phyloP scores from a whole-genome alignment of 2,329 filamentous ascomycete species.

The Akanthomyces uredinophilus region DNA sequence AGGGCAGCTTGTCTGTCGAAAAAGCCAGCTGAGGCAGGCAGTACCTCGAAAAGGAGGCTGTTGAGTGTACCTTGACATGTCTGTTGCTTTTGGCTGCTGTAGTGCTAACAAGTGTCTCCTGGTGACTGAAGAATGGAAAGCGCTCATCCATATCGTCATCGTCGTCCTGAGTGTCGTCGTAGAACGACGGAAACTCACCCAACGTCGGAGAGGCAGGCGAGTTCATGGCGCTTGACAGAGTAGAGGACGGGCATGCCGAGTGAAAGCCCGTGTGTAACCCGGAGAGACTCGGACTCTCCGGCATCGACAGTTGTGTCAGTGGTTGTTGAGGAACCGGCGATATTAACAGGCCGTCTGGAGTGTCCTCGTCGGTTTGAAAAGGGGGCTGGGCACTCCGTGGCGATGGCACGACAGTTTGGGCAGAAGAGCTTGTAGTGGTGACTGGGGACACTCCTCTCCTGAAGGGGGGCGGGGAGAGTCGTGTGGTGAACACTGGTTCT shows the following conservation, averaged over 20 bases:
- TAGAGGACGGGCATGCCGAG: background rate
- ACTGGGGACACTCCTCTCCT: background rate
- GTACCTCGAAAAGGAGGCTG: conserved; percentile 5
- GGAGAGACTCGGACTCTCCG: background rate
- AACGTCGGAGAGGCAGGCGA: conserved; percentile 5
- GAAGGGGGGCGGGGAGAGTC: conserved; percentile 10
- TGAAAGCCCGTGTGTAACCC: background rate
- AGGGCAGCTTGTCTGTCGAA: background rate
- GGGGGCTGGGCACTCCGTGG: background rate
- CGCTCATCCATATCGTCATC: conserved; percentile 4
- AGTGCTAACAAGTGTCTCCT: background rate
- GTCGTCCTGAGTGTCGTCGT: background rate
- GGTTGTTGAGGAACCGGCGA: background rate
- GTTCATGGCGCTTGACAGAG: conserved; percentile 4
- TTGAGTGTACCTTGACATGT: background rate
- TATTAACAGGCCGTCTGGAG: background rate
- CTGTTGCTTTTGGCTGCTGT: background rate
- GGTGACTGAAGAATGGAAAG: background rate
- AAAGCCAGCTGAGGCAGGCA: background rate
- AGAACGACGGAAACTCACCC: background rate
- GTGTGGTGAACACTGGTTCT: background rate
- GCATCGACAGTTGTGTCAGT: background rate
- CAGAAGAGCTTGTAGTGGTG: background rate
- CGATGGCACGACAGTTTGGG: conserved; percentile 1
- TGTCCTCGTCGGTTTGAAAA: background rate